phyloP scores from a whole-genome alignment of 192 early-diverging fungal genomes.

The Coemansia nantahalensis region DNA sequence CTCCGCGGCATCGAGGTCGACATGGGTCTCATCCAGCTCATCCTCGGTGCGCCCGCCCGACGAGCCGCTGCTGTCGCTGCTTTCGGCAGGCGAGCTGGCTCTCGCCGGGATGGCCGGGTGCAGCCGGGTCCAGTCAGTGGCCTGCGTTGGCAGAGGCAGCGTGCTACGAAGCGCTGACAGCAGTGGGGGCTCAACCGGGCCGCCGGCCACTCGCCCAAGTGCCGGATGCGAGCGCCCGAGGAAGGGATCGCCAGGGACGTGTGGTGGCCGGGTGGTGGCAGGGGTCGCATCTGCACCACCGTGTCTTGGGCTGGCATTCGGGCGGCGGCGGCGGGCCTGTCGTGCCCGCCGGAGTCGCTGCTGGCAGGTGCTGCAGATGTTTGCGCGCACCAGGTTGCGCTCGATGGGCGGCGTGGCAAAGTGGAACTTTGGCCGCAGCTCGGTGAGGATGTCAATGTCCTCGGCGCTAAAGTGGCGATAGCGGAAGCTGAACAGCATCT shows the following conservation, averaged over 20 bases:
- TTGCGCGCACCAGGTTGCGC: constrained; percentile 37
- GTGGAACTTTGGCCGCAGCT: constrained; percentile 31
- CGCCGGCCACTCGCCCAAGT: no score
- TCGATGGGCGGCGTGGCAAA: constrained; percentile 41
- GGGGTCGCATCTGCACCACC: no score
- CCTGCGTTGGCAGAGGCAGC: constrained; percentile 1
- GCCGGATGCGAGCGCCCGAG: not conserved
- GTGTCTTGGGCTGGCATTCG: no score
- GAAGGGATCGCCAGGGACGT: no score
- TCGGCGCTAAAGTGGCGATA: constrained; percentile 50
- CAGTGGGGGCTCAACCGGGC: not conserved
- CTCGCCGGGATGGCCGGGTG: no score
- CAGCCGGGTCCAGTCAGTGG: no score
- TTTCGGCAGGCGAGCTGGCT: no score
- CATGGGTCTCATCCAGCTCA: constrained; percentile 26
- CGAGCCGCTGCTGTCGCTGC: not conserved
- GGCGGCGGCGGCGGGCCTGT: constrained; percentile 2
- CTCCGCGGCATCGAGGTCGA: constrained; percentile 14
- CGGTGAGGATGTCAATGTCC: constrained; percentile 38
- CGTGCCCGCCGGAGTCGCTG: constrained; percentile 48
- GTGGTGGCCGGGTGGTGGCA: no score
- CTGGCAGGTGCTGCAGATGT: constrained; percentile 53
- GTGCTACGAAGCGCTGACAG: constrained; percentile 28
- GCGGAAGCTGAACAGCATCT: constrained; percentile 47
- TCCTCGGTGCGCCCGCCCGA: constrained; percentile 1